Base-by-base conservation (phyloP, 2,329 filamentous ascomycete genomes). In the Leptodontidium sp. region DNA sequence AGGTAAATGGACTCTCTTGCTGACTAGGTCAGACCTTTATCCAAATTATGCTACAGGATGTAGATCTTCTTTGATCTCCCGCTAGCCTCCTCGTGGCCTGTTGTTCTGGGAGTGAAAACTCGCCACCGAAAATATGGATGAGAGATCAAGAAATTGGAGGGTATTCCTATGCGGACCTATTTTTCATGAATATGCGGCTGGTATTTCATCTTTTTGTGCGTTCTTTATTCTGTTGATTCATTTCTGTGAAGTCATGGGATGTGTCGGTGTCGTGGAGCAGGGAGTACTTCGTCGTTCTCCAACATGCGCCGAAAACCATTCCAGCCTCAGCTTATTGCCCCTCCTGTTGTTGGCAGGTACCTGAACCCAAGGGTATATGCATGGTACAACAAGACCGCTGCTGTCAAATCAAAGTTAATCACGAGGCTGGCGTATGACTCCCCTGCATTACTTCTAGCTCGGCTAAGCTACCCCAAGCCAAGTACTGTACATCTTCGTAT, bases 341-440 rank as follows among this genome's bases (percentile, higher is more conserved):
- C 17, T 29, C 5, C 14, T 2, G 26, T 9, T 24, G 21, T 43
- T 47, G 38, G 45, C 38, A 43, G 57, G 21, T 40, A 59, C 35
- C 24, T 17, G 38, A 17, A 2, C 11, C 57, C 38, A 29, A 6
- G 29, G 29, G 17, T 40, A 7, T 32, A 52, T 66, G 29, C 26
- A 38, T 59, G 47, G 50, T 59, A 49, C 50, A 21, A 57, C 29
- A 43, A 49, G 5, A 52, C 14, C 29, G 9, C 43, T 63, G 45
- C 29, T 32, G 61, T 64, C 52, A 64, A 64, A 64, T 64, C 64
- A 64, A 58, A 64, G 40, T 68, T 53, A 59, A 68, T 68, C 53
- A 66, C 45, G 47, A 65, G 52, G 32, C 45, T 66, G 43, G 66
- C 29, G 57, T 59, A 59, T 58, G n/a, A 32, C 26, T 26, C 57